Conservation (phyloP, 2,329 filamentous ascomycete species). For the Aphanocladium album region DNA sequence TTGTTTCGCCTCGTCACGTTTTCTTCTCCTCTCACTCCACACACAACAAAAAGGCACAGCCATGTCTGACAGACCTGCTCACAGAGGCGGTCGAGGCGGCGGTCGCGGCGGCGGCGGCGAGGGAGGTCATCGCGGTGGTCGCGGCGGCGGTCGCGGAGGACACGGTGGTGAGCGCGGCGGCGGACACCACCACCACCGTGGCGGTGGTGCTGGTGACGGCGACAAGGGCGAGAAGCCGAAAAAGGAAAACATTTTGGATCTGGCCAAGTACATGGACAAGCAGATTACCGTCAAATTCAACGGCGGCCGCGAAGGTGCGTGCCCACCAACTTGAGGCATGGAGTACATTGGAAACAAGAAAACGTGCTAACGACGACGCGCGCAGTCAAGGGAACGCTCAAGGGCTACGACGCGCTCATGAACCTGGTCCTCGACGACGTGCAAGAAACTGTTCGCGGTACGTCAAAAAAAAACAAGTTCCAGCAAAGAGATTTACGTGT, state of each 20-base stretch:
- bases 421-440: constrained; percentile 95
- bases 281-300: constrained; percentile 94
- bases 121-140: constrained; percentile 32
- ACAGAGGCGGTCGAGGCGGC: constrained; percentile 41
- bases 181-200: no score
- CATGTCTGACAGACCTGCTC: constrained; percentile 48
- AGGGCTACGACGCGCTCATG: constrained; percentile 97
- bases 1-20: background rate
- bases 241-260: constrained; percentile 97
- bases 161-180: constrained; percentile 31
- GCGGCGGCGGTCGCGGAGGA: constrained; percentile 36
- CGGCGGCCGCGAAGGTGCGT: constrained; percentile 79
- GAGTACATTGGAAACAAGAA: background rate
- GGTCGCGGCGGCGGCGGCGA: constrained; percentile 38
- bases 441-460: constrained; percentile 83
- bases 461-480: no score
- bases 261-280: constrained; percentile 97
- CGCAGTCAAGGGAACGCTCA: constrained; percentile 78
- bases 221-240: constrained; percentile 69
- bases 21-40: background rate
- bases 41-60: constrained; percentile 18
- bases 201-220: constrained; percentile 34
- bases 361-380: constrained; percentile 9
- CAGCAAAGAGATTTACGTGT: no score
- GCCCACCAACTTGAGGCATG: background rate